Evolutionary conservation across 2,329 filamentous ascomycete genomes (phyloP), one percentile per base, ranked within the genome.

Genomic region (Cryphonectria japonica): DNA sequence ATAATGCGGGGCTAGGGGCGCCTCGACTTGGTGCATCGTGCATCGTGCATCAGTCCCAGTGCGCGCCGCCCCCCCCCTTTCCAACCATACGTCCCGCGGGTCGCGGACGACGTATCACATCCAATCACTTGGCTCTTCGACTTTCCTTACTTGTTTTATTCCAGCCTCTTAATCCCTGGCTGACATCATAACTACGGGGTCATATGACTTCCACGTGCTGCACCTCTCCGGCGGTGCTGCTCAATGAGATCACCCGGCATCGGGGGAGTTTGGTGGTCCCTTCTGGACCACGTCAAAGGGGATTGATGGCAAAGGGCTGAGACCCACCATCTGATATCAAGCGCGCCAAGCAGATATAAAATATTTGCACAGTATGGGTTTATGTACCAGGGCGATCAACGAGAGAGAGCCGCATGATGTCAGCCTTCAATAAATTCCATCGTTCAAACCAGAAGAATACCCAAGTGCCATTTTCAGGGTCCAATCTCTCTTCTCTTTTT

Each of bases 1-100:
- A 82, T 69, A 75, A 82, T 71, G 71, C 71, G 70, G 69, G 71
- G 71, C 62, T 62, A 72, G 57, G 69, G 71, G 71, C 61, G 43
- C 14, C 61, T 64, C n/a, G n/a, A 39, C 61, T 26, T 34, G 59
- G 37, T 19, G 32, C 34, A 46, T 22, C 34, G 13, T 37, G 19
- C 34, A 46, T 61, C 29, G 59, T 61, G 54, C 54, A 59, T 59
- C 54, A 59, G 54, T 70, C 67, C 73, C 46, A n/a, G 46, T 71
- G 46, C 34, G n/a, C 65, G 61, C 69, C 59, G 39, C 37, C 62
- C 66, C 67, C 37, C 41, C 26, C 19, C 5, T 14, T 37, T 29
- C 43, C 63, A n/a, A 50, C 16, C 29, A 19, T n/a, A 68, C 54
- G 37, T 68, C 54, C 50, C 71, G 61, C 71, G 61, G 71, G 62